Evolutionary conservation across 805 yeast species (phyloP).

Genomic region (Phaffomyces opuntiae): DNA sequence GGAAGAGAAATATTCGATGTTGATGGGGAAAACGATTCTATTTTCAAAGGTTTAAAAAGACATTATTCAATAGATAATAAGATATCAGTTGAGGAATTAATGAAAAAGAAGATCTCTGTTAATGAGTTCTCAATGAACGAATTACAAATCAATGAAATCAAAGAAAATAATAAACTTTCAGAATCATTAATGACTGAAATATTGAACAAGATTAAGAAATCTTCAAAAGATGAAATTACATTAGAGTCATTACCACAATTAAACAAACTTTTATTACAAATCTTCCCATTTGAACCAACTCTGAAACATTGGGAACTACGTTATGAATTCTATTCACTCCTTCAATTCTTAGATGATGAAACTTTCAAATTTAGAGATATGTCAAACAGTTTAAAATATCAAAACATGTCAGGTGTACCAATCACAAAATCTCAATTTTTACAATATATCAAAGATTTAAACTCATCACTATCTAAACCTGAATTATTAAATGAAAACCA

Average conservation of each 20-base stretch:
- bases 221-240: slow-evolving; percentile 2
- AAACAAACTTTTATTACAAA: slow-evolving; percentile 1
- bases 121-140: slow-evolving; percentile 9
- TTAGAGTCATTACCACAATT: background rate
- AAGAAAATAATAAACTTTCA: slow-evolving; percentile 4
- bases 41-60: slow-evolving; percentile 39
- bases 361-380: slow-evolving; percentile 3
- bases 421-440: slow-evolving; percentile 10
- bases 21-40: slow-evolving; percentile 27
- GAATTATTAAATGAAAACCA: slow-evolving; percentile 6
- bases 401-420: slow-evolving; percentile 14
- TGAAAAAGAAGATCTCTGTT: slow-evolving; percentile 10
- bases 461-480: slow-evolving; percentile 2
- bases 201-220: background rate
- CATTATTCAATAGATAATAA: slow-evolving; percentile 26
- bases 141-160: background rate
- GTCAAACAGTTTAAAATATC: slow-evolving; percentile 7
- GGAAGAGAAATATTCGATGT: slow-evolving; percentile 5
- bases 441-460: background rate
- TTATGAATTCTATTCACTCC: slow-evolving; percentile 7
- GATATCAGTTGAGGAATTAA: slow-evolving; percentile 5
- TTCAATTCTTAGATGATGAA: slow-evolving; percentile 11
- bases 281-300: slow-evolving; percentile 17
- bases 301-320: slow-evolving; percentile 12
- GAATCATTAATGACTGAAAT: slow-evolving; percentile 8